These are phyloP conservation scores for Debaryomyces singareniensis DNA, from an alignment of 1,139 yeast genomes.

Conservation along the genomic window DNA sequence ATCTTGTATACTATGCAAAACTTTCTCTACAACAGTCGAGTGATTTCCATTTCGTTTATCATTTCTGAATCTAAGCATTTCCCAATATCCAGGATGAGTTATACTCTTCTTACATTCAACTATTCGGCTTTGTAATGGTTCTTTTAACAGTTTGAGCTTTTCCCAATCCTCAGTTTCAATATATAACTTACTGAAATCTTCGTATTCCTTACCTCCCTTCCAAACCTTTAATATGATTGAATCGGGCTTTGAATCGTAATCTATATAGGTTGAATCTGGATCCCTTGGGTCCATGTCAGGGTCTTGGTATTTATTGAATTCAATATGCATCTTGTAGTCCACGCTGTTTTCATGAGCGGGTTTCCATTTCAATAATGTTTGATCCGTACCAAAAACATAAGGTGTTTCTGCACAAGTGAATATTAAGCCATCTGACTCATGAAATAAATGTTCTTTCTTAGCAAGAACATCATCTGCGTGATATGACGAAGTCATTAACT, in stretches of 20 bases:
- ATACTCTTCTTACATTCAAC: constrained; percentile 71
- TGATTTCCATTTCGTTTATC: constrained; percentile 91
- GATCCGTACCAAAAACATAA: constrained; percentile 84
- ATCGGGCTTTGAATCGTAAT: constrained; percentile 76
- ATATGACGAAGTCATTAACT: constrained; percentile 80
- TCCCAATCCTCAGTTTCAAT: constrained; percentile 80
- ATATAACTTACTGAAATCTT: constrained; percentile 58
- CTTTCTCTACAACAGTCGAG: constrained; percentile 70
- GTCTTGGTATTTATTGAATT: constrained; percentile 62
- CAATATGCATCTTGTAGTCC: constrained; percentile 72
- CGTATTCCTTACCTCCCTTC: constrained; percentile 70
- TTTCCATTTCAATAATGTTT: constrained; percentile 84
- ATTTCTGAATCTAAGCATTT: constrained; percentile 81
- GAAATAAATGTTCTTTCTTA: constrained; percentile 68
- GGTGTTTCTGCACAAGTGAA: constrained; percentile 90
- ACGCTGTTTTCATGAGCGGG: constrained; percentile 93
- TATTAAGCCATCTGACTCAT: constrained; percentile 89
- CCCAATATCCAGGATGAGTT: constrained; percentile 60
- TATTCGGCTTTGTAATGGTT: constrained; percentile 87
- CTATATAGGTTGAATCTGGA: constrained; percentile 68
- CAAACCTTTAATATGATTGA: constrained; percentile 60
- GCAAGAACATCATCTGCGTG: constrained; percentile 73
- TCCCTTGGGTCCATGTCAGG: constrained; percentile 64
- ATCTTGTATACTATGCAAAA: constrained; percentile 77
- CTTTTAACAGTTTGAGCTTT: constrained; percentile 54